A percentile compares a stretch with the other conserved stretches of the same genome.
Conservation (phyloP, 305 asterid species). For the Fraxinus paxiana region DNA sequence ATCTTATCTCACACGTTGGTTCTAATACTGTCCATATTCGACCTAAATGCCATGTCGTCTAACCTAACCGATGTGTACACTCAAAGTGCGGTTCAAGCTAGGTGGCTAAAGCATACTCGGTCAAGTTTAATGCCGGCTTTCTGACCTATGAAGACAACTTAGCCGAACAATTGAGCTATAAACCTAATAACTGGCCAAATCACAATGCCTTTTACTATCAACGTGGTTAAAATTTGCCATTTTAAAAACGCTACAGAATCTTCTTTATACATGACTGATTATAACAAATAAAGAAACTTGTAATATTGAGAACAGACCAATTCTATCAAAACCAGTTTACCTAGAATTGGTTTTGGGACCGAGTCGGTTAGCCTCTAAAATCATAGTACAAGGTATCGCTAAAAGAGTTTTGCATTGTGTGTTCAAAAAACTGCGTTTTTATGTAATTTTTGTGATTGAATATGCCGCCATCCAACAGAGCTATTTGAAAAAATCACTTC, state of each 20-base stretch:
- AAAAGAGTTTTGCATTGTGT: background rate
- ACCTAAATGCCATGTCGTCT: background rate
- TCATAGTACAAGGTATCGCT: background rate
- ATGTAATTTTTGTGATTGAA: background rate
- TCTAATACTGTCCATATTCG: background rate
- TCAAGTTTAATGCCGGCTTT: background rate
- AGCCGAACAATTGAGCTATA: background rate
- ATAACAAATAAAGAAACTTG: background rate
- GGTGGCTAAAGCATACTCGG: background rate
- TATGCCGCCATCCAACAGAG: background rate
- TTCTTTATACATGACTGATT: background rate
- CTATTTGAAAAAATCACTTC: background rate
- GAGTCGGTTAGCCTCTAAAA: background rate
- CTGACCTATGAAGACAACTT: background rate
- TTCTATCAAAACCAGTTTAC: background rate
- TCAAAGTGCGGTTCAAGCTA: background rate
- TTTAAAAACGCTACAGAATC: background rate
- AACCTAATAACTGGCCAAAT: background rate
- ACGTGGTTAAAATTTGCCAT: background rate
- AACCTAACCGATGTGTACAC: background rate
- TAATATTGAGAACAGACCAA: background rate
- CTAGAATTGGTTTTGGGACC: background rate
- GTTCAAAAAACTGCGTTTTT: background rate
- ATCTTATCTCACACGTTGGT: background rate
- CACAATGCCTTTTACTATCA: background rate